phyloP scores from a whole-genome alignment of 2,329 filamentous ascomycete genomes.

The Fusarium sp. region DNA sequence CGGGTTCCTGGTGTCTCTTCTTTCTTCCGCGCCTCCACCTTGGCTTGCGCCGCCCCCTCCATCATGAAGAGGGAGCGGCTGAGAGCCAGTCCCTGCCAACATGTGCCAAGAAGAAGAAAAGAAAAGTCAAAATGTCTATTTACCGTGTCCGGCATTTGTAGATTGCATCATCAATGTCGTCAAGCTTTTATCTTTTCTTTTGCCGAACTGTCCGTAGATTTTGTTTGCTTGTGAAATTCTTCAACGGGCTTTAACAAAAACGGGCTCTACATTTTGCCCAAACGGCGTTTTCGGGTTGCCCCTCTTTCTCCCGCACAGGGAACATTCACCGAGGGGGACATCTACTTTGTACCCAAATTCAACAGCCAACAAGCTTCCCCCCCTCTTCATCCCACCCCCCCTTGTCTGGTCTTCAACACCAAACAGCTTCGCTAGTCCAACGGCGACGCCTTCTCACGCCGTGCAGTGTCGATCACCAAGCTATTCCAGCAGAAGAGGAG shows the following conservation, averaged over 20 bases:
- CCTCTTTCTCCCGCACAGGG: constrained; percentile 15
- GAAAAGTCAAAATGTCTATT: neutral
- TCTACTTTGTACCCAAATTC: too few relatives aligned
- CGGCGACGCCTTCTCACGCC: constrained; percentile 9
- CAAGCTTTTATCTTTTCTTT: neutral
- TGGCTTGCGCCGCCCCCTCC: neutral
- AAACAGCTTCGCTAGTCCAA: constrained; percentile 7
- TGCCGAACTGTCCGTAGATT: neutral
- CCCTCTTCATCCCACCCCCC: neutral
- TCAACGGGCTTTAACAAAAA: neutral
- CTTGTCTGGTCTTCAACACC: neutral
- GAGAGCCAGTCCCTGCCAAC: constrained; percentile 3
- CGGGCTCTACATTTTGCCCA: neutral
- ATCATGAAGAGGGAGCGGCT: neutral
- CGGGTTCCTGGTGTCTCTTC: neutral
- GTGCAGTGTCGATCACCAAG: constrained; percentile 24
- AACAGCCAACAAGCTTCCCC: neutral
- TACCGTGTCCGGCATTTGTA: neutral
- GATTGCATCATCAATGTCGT: neutral
- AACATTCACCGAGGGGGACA: neutral
- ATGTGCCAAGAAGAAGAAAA: neutral
- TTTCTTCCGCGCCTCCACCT: neutral
- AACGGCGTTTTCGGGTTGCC: neutral
- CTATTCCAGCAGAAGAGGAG: neutral
- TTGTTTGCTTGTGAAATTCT: neutral